Evolutionary conservation across 2,329 filamentous ascomycete species (phyloP).

Genomic region (Fonsecaea pedrosoi): DNA sequence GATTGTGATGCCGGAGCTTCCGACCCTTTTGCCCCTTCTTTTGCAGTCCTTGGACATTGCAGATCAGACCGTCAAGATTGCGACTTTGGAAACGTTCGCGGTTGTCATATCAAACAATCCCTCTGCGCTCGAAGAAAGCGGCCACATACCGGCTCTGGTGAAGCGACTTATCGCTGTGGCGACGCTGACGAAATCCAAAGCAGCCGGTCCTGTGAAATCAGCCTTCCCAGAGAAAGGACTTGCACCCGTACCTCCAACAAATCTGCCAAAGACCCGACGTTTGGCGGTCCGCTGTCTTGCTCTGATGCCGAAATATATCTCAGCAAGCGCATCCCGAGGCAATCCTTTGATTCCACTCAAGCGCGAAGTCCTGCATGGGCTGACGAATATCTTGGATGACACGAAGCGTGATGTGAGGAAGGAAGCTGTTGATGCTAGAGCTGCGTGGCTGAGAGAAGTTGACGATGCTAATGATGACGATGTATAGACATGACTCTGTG

Average conservation of each 20-base stretch:
- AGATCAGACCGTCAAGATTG: conserved; percentile 61
- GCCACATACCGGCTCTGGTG: conserved; percentile 65
- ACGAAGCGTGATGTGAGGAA: conserved; percentile 66
- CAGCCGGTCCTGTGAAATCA: conserved; percentile 30
- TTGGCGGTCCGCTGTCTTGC: conserved; percentile 38
- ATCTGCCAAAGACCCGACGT: conserved; percentile 37
- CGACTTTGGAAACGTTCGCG: conserved; percentile 65
- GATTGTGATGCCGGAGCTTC: conserved; percentile 65
- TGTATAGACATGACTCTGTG: conserved; percentile 28
- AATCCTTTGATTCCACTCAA: conserved; percentile 62
- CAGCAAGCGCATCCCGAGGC: conserved; percentile 44
- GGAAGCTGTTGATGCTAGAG: conserved; percentile 66
- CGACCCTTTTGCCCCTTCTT: conserved; percentile 64
- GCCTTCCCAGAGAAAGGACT: conserved; percentile 16
- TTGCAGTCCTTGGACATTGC: conserved; percentile 67
- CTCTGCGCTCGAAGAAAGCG: conserved; percentile 57
- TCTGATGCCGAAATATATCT: conserved; percentile 38
- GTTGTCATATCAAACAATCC: conserved; percentile 66
- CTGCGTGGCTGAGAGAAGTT: conserved; percentile 63
- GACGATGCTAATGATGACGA: conserved; percentile 63
- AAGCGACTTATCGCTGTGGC: conserved; percentile 61
- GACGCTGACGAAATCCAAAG: conserved; percentile 38
- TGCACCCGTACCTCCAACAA: conserved; percentile 38
- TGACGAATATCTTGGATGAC: conserved; percentile 66
- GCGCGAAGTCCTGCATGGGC: conserved; percentile 61